phyloP scores from a whole-genome alignment of 495 filamentous ascomycete genomes.

The Pseudevernia furfuracea region DNA sequence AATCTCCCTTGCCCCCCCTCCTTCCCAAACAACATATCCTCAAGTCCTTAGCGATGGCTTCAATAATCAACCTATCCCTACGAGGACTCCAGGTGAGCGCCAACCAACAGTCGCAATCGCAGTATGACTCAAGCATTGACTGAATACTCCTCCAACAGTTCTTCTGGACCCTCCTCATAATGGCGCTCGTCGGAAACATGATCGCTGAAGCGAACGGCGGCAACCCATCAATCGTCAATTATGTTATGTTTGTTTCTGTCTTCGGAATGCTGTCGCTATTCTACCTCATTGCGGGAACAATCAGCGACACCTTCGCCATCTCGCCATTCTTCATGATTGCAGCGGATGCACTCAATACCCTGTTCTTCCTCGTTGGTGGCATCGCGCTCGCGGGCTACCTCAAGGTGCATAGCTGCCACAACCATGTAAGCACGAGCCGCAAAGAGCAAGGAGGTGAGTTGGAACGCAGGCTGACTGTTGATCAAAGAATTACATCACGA shows the following conservation, averaged over 20 bases:
- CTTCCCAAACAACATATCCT: neutral
- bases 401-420: constrained; percentile 51
- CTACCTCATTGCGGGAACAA: constrained; percentile 50
- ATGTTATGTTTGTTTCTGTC: constrained; percentile 56
- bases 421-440: constrained; percentile 41
- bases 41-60: neutral
- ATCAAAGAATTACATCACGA: constrained; percentile 43
- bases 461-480: neutral
- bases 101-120: neutral
- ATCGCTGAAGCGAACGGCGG: constrained; percentile 47
- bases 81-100: constrained; percentile 23
- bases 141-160: constrained; percentile 39
- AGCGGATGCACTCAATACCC: constrained; percentile 51
- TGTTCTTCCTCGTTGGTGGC: constrained; percentile 60
- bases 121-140: constrained; percentile 5
- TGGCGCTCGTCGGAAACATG: constrained; percentile 63
- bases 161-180: constrained; percentile 57
- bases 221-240: constrained; percentile 56
- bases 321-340: constrained; percentile 49
- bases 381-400: constrained; percentile 59
- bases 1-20: too few relatives aligned
- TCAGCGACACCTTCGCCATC: constrained; percentile 41
- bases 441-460: constrained; percentile 14
- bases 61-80: constrained; percentile 19
- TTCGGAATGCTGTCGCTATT: constrained; percentile 59